phyloP scores from a whole-genome alignment of 257 asterid species.

The Penstemon newberryi region DNA sequence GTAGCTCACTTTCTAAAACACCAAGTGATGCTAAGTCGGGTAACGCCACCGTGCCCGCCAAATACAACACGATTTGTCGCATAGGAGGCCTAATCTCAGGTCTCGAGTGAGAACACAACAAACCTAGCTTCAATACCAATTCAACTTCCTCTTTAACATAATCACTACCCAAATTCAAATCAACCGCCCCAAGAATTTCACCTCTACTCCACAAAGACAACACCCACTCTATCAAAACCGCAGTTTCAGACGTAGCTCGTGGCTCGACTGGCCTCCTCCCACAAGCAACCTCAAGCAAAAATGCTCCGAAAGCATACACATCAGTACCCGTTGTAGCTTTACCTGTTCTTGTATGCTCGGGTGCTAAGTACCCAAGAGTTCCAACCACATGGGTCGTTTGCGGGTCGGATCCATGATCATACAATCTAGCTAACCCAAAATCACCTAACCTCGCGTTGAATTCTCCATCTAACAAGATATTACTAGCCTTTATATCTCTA shows the following conservation, averaged over 20 bases:
- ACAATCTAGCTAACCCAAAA: constrained; percentile 63
- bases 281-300: constrained; percentile 63
- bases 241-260: constrained; percentile 26
- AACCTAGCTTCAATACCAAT: constrained; percentile 54
- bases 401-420: constrained; percentile 70
- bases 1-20: constrained; percentile 24
- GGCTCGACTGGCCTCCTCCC: constrained; percentile 68
- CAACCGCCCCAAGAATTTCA: constrained; percentile 44
- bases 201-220: constrained; percentile 46
- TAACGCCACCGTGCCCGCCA: constrained; percentile 43
- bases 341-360: constrained; percentile 62
- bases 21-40: constrained; percentile 47
- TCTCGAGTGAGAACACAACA: constrained; percentile 50
- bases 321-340: constrained; percentile 59
- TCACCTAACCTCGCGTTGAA: constrained; percentile 57
- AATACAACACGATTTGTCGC: constrained; percentile 44
- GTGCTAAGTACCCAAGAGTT: constrained; percentile 71
- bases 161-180: constrained; percentile 41
- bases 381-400: constrained; percentile 70
- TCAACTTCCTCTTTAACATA: constrained; percentile 42
- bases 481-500: constrained; percentile 69
- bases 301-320: constrained; percentile 65
- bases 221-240: constrained; percentile 58
- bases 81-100: constrained; percentile 50
- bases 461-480: constrained; percentile 55